Evolutionary conservation across 1,139 yeast genomes (phyloP).

Genomic region (Hanseniaspora gamundiae): DNA sequence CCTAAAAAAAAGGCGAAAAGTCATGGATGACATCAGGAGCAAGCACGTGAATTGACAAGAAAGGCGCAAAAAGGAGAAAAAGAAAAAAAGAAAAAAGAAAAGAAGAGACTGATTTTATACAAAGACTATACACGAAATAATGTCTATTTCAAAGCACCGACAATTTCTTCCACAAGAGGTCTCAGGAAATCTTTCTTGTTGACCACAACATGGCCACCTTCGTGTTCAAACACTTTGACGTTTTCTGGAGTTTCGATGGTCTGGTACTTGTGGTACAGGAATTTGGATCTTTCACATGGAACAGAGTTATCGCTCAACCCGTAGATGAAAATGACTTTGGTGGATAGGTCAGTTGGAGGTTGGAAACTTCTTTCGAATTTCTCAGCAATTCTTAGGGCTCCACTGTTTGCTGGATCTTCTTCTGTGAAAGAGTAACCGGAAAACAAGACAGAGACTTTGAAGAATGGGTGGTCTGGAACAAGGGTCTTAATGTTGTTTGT

Average conservation of each 20-base stretch:
- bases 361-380: constrained; percentile 23
- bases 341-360: constrained; percentile 18
- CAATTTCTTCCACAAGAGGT: constrained; percentile 29
- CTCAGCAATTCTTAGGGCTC: constrained; percentile 26
- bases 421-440: constrained; percentile 49
- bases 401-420: constrained; percentile 22
- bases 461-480: constrained; percentile 31
- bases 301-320: constrained; percentile 43
- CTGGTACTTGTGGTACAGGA: constrained; percentile 31
- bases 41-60: no score
- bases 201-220: constrained; percentile 79
- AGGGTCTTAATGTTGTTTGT: constrained; percentile 33
- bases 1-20: no score
- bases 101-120: not conserved
- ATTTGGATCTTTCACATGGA: constrained; percentile 38
- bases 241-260: constrained; percentile 27
- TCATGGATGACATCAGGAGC: no score
- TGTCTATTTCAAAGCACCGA: constrained; percentile 12
- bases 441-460: constrained; percentile 38
- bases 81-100: not conserved
- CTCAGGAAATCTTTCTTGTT: constrained; percentile 46
- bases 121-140: not conserved
- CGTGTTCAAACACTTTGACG: constrained; percentile 48
- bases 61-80: no score
- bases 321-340: constrained; percentile 27